These are phyloP conservation scores for Candida neerlandica DNA, from an alignment of 1,139 yeast species.

Conservation along the genomic window DNA sequence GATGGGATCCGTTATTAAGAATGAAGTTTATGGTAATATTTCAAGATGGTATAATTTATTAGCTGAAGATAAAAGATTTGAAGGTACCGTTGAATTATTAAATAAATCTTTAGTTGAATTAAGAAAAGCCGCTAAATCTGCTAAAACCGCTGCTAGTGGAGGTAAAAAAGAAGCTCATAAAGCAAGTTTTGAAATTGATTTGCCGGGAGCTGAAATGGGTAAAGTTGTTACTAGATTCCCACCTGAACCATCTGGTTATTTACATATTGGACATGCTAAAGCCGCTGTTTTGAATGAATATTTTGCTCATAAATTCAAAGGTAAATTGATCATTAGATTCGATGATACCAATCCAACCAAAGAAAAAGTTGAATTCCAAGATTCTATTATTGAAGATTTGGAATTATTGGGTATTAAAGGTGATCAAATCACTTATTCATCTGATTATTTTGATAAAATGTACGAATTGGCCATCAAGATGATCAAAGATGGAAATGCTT, in stretches of 20 bases:
- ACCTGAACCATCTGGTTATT: conserved; percentile 88
- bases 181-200: conserved; percentile 91
- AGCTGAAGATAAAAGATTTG: conserved; percentile 64
- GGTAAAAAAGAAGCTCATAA: conserved; percentile 79
- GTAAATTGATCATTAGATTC: conserved; percentile 91
- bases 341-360: conserved; percentile 97
- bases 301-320: conserved; percentile 91
- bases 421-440: conserved; percentile 82
- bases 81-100: conserved; percentile 68
- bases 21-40: conserved; percentile 78
- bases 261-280: conserved; percentile 94
- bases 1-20: conserved; percentile 87
- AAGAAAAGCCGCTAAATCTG: conserved; percentile 59
- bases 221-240: conserved; percentile 98
- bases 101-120: conserved; percentile 70
- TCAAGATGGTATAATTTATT: conserved; percentile 91
- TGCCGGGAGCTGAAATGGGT: conserved; percentile 88
- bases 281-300: conserved; percentile 95
- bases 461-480: conserved; percentile 78
- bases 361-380: conserved; percentile 91
- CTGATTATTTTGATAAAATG: conserved; percentile 90
- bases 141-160: conserved; percentile 47
- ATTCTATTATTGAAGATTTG: conserved; percentile 88
- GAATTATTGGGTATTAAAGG: conserved; percentile 88
- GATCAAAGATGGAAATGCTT: conserved; percentile 94